A percentile compares a stretch with the other conserved stretches of the same genome.
Evolutionary conservation across 2,329 filamentous ascomycete genomes (phyloP).

Genomic region (Colletotrichum spinosum): DNA sequence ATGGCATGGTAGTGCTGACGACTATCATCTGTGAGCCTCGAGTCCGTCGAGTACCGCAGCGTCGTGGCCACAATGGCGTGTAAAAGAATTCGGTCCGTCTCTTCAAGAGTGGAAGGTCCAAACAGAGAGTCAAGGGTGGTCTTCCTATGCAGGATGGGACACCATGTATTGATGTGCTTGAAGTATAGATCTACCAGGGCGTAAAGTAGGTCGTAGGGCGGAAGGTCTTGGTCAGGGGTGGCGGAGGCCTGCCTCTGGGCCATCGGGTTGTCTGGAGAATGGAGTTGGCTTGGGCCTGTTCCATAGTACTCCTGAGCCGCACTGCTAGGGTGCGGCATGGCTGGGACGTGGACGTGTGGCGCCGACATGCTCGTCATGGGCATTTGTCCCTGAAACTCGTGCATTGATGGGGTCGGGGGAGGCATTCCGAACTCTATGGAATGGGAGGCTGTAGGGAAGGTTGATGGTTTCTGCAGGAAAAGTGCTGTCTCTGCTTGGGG

Average conservation of each 20-base stretch:
- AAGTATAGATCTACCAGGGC: conserved; percentile 81
- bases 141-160: conserved; percentile 88
- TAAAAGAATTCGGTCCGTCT: conserved; percentile 84
- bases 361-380: conserved; percentile 54
- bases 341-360: conserved; percentile 44
- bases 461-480: conserved; percentile 71
- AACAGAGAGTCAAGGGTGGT: conserved; percentile 86
- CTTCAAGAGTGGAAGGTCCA: conserved; percentile 79
- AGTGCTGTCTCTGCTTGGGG: conserved; percentile 69
- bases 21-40: conserved; percentile 77
- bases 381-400: conserved; percentile 63
- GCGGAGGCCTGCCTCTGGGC: conserved; percentile 59
- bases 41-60: conserved; percentile 83
- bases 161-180: conserved; percentile 85
- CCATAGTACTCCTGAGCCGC: conserved; percentile 64
- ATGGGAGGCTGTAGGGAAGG: conserved; percentile 59
- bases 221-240: conserved; percentile 73
- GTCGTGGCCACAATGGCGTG: conserved; percentile 92
- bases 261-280: conserved; percentile 69
- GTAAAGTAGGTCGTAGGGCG: conserved; percentile 80
- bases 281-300: conserved; percentile 57
- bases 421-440: conserved; percentile 63
- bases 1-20: conserved; percentile 80
- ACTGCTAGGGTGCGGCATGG: conserved; percentile 52
- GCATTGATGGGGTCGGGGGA: conserved; percentile 57